Percentiles rank a stretch among this genome's conserved stretches.
Conservation (phyloP, 345 rosid genomes). For the Theobroma cacao region DNA sequence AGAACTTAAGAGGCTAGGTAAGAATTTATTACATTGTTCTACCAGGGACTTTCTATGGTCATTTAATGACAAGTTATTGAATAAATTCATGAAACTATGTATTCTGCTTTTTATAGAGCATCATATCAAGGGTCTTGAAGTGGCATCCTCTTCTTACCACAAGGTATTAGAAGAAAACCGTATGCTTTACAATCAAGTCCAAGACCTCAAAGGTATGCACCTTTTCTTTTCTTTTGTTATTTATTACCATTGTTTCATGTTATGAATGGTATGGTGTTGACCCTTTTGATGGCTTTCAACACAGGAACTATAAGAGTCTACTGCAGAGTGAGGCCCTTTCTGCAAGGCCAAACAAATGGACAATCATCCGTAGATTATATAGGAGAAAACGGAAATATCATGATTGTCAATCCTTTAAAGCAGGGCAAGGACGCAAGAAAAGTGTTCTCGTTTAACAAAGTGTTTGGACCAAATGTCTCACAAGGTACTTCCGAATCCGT, state of each 20-base stretch:
- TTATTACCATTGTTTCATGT: background rate
- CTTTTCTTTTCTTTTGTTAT: background rate
- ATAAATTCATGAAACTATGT: background rate
- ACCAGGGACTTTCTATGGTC: background rate
- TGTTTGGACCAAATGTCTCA: slow-evolving; percentile 62
- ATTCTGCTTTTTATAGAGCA: slow-evolving; percentile 39
- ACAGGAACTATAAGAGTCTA: slow-evolving; percentile 88
- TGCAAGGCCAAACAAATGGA: slow-evolving; percentile 54
- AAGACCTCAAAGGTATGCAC: slow-evolving; percentile 84
- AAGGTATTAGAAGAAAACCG: slow-evolving; percentile 90
- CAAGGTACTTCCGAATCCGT: slow-evolving; percentile 51
- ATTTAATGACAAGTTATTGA: background rate
- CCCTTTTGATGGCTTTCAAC: slow-evolving; percentile 6
- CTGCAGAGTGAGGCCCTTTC: slow-evolving; percentile 88
- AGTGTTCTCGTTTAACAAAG: slow-evolving; percentile 85
- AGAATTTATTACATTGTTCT: slow-evolving; percentile 18
- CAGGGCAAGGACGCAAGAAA: slow-evolving; percentile 87
- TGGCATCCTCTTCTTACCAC: slow-evolving; percentile 73
- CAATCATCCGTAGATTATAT: slow-evolving; percentile 84
- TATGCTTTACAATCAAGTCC: slow-evolving; percentile 92
- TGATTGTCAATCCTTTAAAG: slow-evolving; percentile 84
- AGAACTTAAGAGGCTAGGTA: slow-evolving; percentile 65
- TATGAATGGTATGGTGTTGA: background rate
- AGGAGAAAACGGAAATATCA: slow-evolving; percentile 94
- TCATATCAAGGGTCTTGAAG: slow-evolving; percentile 73